Percentiles rank a stretch among this genome's conserved stretches.
Evolutionary conservation across 2,329 filamentous ascomycete genomes (phyloP).

Genomic region (Tolypocladium nubicola): DNA sequence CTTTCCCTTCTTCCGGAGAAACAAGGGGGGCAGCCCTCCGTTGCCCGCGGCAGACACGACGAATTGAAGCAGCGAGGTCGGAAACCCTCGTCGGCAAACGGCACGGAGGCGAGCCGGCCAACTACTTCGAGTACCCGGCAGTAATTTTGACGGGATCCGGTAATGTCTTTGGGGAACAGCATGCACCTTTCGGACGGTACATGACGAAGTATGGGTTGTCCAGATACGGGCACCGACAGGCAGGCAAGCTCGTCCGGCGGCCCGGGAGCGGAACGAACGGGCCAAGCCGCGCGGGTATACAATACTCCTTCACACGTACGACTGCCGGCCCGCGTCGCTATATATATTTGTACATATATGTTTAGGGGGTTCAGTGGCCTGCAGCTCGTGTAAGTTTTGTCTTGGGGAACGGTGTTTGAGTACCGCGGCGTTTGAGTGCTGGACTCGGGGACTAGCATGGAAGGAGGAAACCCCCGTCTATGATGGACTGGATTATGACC

Average conservation of each 20-base stretch:
- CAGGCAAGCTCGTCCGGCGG: neutral
- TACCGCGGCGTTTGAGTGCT: constrained; percentile 2
- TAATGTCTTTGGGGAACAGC: constrained; percentile 1
- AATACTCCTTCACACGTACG: neutral
- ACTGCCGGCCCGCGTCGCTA: neutral
- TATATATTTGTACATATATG: constrained; percentile 5
- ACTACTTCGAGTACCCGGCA: neutral
- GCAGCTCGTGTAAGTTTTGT: constrained; percentile 5
- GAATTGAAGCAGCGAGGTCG: constrained; percentile 13
- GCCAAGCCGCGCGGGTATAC: neutral
- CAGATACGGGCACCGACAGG: neutral
- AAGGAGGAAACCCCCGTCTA: neutral
- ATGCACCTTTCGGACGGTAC: neutral
- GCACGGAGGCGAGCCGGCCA: neutral
- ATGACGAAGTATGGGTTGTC: neutral
- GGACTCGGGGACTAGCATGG: neutral
- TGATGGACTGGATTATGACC: neutral
- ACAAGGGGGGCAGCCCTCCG: constrained; percentile 30
- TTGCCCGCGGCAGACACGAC: constrained; percentile 21
- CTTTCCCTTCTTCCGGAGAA: constrained; percentile 43
- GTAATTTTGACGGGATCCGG: neutral
- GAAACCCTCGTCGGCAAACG: neutral
- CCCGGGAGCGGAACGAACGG: neutral
- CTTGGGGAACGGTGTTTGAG: constrained; percentile 1
- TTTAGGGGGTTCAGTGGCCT: neutral